Base-by-base conservation (phyloP, 495 filamentous ascomycete species). In the Astrothelium macrocarpum region DNA sequence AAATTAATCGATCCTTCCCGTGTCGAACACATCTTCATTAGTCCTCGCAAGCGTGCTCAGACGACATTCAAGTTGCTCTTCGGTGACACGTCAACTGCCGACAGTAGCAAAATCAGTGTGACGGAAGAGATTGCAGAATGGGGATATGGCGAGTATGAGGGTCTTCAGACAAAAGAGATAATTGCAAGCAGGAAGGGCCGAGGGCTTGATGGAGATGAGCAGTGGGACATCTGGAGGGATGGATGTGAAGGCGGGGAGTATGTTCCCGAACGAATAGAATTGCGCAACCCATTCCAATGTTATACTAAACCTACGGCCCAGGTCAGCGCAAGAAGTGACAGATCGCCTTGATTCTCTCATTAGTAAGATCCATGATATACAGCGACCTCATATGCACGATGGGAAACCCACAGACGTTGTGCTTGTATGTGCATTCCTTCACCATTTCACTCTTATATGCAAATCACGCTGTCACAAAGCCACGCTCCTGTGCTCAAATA, bases 221-320 rank as follows among this genome's bases (percentile, higher is more conserved):
- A 71, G 32, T 95, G 89, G 84, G 86, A 93, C 78, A 94, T 95
- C 65, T 95, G 90, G 90, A 78, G 77, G 4, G 89, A 94, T 70
- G 90, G 90, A 2, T 94, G 90, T 74, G 84, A 86, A 66, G 83
- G 82, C 16, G 84, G 84, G 73, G 84, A 87, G 84, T 84, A 77
- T 53, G 81, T 76, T 36, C 7, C 32, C 1, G 29, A 31, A 10
- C 11, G n/a, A n/a, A n/a, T n/a, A n/a, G n/a, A n/a, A n/a, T 25
- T 10, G 16, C 43, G 20, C 14, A 14, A 31, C 43, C n/a, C 23
- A 36, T 39, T 16, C n/a, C 20, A 2, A 31, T 29, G 18, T 18
- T 58, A 29, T 69, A n/a, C 62, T 60, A 34, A 53, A 18, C 23
- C 9, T 18, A n/a, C 28, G 9, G 7, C 9, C 9, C 58, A 85